Evolutionary conservation across 352 stramenopile species (phyloP), one percentile per base, ranked within the genome.

Genomic region (Elongisporangium senticosum): DNA sequence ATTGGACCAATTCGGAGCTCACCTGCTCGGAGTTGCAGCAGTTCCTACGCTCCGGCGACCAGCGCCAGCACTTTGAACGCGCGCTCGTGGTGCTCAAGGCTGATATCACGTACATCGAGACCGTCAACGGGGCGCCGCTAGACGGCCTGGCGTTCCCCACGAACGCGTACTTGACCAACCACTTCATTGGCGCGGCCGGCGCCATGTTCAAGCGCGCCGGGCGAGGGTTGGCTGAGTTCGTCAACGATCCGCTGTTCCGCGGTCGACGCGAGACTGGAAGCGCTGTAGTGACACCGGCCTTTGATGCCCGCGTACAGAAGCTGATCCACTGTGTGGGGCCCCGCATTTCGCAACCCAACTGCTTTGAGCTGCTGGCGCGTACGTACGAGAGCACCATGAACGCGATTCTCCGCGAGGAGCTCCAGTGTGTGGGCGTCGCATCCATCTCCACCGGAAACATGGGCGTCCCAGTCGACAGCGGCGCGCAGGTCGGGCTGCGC

Each of bases 391-490:
- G 52, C 49, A 58, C 83, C 3, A 56, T 87, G 52, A 48, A 56
- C 7, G 71, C 65, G 1, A 69, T 74, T 7, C 56, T 76, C n/a
- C 54, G 56, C 20, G 73, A 84, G 50, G 68, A 76, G 21, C 58
- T 85, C 0, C 51, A 53, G 26, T 89, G 79, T 53, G 65, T 92
- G 3, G 78, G 75, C 7, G 63, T 89, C 47, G 59, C 72, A 37
- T 90, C 82, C 19, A 87, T 92, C 54, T 87, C 82, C 1, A 90
- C 82, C 0, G 79, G 82, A 2, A 85, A 79, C 49, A 73, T 87
- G 47, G 69, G 73, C 1, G 26, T 89, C 7, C 75, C 77, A 0
- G 53, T 64, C 2, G 66, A 71, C 8, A 49, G 60, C 33, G 71
- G 62, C 10, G 69, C 79, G 7, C 63, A 68, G 56, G 69, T 75